These are phyloP conservation scores for Leishmania turanica DNA, from an alignment of 208 protist species.

Conservation along the genomic window DNA sequence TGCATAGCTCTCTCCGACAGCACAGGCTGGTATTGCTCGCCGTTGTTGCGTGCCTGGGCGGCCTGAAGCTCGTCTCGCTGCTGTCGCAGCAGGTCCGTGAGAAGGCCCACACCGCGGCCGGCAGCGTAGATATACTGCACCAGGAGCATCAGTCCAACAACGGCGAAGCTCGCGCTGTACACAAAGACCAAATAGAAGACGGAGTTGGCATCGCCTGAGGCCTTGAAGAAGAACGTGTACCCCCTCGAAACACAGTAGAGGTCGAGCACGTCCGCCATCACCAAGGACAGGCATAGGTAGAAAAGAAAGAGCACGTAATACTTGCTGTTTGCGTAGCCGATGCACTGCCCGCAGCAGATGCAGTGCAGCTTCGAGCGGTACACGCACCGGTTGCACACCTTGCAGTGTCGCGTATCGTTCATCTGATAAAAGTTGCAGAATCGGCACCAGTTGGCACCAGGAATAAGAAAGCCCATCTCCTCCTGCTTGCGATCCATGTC, in stretches of 20 bases:
- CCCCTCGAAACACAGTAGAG: conserved; percentile 28
- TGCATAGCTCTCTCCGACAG: conserved; percentile 10
- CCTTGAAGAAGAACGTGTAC: conserved; percentile 34
- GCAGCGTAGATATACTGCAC: conserved; percentile 21
- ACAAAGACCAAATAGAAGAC: conserved; percentile 36
- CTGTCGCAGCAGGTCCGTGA: conserved; percentile 23
- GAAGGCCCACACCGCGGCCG: conserved; percentile 23
- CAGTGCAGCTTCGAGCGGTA: conserved; percentile 82
- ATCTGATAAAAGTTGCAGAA: conserved; percentile 77
- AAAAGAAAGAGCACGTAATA: conserved; percentile 73
- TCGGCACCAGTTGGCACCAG: conserved; percentile 48
- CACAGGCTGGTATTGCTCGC: conserved; percentile 25
- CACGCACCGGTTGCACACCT: conserved; percentile 73
- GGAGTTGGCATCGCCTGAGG: conserved; percentile 16
- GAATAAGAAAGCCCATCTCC: conserved; percentile 65
- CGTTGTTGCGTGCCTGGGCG: conserved; percentile 16
- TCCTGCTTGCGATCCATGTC: conserved; percentile 33
- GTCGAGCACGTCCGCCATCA: conserved; percentile 23
- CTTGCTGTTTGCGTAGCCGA: conserved; percentile 82
- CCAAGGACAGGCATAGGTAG: conserved; percentile 22
- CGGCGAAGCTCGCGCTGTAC: conserved; percentile 19
- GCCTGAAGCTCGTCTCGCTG: conserved; percentile 17
- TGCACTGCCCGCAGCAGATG: conserved; percentile 77
- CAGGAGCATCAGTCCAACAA: conserved; percentile 6
- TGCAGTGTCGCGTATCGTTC: conserved; percentile 84